Percentiles rank a stretch among this genome's conserved stretches.
These are phyloP conservation scores for Priceomyces carsonii DNA, from an alignment of 805 yeast genomes.

Conservation along the genomic window DNA sequence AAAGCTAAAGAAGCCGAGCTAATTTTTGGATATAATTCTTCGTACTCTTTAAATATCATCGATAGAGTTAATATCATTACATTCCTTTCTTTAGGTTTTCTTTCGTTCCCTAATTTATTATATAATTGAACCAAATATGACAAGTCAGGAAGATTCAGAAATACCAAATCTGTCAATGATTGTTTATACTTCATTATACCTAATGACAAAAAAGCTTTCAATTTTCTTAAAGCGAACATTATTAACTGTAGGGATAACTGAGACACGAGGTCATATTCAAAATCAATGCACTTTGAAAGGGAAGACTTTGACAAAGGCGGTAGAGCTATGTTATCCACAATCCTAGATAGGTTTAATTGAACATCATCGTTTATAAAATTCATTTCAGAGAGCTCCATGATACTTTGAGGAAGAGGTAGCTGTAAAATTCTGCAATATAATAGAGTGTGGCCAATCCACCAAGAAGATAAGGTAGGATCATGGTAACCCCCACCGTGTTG, in stretches of 20 bases:
- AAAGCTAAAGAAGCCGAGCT: slow-evolving; percentile 18
- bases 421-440: slow-evolving; percentile 60
- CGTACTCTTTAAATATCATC: slow-evolving; percentile 42
- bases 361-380: slow-evolving; percentile 25
- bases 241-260: slow-evolving; percentile 68
- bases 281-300: slow-evolving; percentile 54
- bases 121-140: slow-evolving; percentile 43
- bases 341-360: slow-evolving; percentile 13
- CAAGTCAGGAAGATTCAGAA: slow-evolving; percentile 50
- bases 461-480: slow-evolving; percentile 77
- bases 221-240: slow-evolving; percentile 52
- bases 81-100: slow-evolving; percentile 32
- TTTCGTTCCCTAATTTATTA: slow-evolving; percentile 36
- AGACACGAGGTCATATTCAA: slow-evolving; percentile 49
- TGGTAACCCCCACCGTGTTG: slow-evolving; percentile 64
- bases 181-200: slow-evolving; percentile 18
- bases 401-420: slow-evolving; percentile 48
- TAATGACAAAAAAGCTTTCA: slow-evolving; percentile 37
- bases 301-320: slow-evolving; percentile 59
- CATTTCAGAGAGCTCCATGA: not conserved
- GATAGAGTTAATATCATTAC: slow-evolving; percentile 50
- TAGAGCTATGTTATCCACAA: slow-evolving; percentile 64
- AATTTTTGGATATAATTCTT: slow-evolving; percentile 30
- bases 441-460: slow-evolving; percentile 77
- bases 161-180: slow-evolving; percentile 26